phyloP scores from a whole-genome alignment of 2,329 filamentous ascomycete species.

The Dryadomyces quercivorus region DNA sequence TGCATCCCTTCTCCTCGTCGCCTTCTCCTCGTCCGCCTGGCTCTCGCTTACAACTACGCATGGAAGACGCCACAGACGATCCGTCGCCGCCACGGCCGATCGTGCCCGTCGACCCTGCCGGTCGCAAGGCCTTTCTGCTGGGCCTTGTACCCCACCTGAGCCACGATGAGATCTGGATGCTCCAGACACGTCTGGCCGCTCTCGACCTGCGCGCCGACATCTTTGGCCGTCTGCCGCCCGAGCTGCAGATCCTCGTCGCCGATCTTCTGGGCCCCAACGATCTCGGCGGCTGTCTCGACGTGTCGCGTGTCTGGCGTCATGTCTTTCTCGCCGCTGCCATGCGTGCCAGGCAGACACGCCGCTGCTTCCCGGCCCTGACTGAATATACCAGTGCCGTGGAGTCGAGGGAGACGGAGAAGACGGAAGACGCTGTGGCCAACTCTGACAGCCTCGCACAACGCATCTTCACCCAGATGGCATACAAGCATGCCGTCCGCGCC shows the following conservation, averaged over 20 bases:
- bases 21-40: no score
- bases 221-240: slow-evolving; percentile 9
- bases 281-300: slow-evolving; percentile 10
- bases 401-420: background rate
- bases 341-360: slow-evolving; percentile 1
- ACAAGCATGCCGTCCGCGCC: slow-evolving; percentile 1
- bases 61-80: background rate
- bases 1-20: no score
- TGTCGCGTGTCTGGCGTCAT: slow-evolving; percentile 9
- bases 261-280: slow-evolving; percentile 8
- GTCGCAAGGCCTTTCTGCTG: slow-evolving; percentile 6
- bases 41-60: background rate
- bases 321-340: slow-evolving; percentile 4
- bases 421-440: no score
- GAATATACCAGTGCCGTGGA: slow-evolving; percentile 6
- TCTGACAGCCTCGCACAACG: background rate
- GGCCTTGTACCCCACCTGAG: slow-evolving; percentile 4
- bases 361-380: slow-evolving; percentile 9
- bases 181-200: slow-evolving; percentile 5
- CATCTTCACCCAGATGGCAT: slow-evolving; percentile 4
- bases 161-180: slow-evolving; percentile 12
- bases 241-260: slow-evolving; percentile 11
- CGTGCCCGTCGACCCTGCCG: background rate
- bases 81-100: no score
- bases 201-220: slow-evolving; percentile 12